phyloP scores from a whole-genome alignment of 2,329 filamentous ascomycete species.

The Colletotrichum filicis region DNA sequence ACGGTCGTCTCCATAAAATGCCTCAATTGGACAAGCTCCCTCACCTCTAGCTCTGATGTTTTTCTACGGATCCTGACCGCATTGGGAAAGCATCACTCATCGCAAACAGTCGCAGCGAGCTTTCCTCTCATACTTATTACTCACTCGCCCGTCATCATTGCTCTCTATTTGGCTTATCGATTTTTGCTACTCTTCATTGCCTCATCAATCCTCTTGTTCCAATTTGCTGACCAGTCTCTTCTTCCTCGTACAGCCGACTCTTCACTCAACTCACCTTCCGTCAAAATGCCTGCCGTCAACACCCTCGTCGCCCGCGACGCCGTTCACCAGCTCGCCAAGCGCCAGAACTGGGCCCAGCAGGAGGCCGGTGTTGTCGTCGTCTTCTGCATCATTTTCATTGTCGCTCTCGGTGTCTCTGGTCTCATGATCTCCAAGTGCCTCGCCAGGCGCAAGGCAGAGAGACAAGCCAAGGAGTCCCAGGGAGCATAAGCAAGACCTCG shows the following conservation, averaged over 20 bases:
- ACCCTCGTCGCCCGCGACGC: conserved; percentile 51
- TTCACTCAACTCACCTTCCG: conserved; percentile 34
- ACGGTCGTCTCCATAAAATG: conserved; percentile 27
- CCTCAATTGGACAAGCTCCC: conserved; percentile 28
- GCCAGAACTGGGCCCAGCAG: conserved; percentile 51
- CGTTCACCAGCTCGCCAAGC: conserved; percentile 52
- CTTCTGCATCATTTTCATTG: conserved; percentile 56
- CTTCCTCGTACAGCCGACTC: conserved; percentile 1
- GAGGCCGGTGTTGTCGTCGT: conserved; percentile 55
- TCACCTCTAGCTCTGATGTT: neutral
- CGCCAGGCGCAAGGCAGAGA: conserved; percentile 44
- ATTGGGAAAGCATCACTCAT: neutral
- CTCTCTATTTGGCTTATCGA: neutral
- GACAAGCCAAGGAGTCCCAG: conserved; percentile 38
- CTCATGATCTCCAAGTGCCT: conserved; percentile 47
- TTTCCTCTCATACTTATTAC: conserved; percentile 23
- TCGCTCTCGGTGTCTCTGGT: conserved; percentile 45
- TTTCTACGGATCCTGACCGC: neutral
- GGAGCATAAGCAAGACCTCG: neutral
- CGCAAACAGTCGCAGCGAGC: conserved; percentile 17
- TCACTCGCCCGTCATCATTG: conserved; percentile 9
- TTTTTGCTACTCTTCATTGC: neutral
- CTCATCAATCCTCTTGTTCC: neutral
- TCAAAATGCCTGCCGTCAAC: conserved; percentile 55
- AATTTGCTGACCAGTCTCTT: conserved; percentile 11